Conservation (phyloP, 495 filamentous ascomycete species). For the Hypoxylon intermedium region DNA sequence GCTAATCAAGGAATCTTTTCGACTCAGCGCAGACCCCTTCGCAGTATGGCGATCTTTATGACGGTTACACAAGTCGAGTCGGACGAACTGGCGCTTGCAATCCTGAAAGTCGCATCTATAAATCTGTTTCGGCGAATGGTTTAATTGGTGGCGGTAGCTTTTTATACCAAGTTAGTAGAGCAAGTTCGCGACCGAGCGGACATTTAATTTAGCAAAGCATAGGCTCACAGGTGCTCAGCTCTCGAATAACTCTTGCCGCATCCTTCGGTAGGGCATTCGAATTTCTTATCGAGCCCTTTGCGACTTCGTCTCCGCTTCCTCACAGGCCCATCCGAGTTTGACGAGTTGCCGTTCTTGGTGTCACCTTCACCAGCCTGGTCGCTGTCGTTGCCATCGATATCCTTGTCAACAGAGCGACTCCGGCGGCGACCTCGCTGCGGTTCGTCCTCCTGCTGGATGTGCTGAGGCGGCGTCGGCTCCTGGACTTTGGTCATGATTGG, state of each 20-base stretch:
- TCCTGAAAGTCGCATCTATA: constrained; percentile 94
- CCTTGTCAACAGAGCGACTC: constrained; percentile 55
- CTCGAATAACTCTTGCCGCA: constrained; percentile 97
- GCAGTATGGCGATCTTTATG: constrained; percentile 97
- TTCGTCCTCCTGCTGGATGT: constrained; percentile 54
- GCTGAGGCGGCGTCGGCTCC: constrained; percentile 51
- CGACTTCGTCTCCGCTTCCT: constrained; percentile 83
- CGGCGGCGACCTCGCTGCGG: constrained; percentile 55
- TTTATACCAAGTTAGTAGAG: constrained; percentile 28
- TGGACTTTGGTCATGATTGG: constrained; percentile 52
- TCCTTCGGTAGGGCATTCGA: constrained; percentile 85
- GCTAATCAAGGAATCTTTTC: constrained; percentile 78
- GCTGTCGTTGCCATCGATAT: constrained; percentile 50
- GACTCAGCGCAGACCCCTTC: constrained; percentile 89
- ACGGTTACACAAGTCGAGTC: constrained; percentile 90
- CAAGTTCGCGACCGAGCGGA: background rate
- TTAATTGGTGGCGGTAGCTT: constrained; percentile 88
- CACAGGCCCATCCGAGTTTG: constrained; percentile 61
- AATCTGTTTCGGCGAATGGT: constrained; percentile 95
- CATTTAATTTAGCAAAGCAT: background rate
- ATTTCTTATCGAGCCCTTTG: constrained; percentile 92
- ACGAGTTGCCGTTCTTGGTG: constrained; percentile 54
- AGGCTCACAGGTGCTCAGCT: constrained; percentile 84
- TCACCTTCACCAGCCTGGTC: constrained; percentile 47
- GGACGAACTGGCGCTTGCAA: constrained; percentile 88